These are phyloP conservation scores for Cyclotella baltica DNA, from an alignment of 108 stramenopile genomes.

Conservation along the genomic window DNA sequence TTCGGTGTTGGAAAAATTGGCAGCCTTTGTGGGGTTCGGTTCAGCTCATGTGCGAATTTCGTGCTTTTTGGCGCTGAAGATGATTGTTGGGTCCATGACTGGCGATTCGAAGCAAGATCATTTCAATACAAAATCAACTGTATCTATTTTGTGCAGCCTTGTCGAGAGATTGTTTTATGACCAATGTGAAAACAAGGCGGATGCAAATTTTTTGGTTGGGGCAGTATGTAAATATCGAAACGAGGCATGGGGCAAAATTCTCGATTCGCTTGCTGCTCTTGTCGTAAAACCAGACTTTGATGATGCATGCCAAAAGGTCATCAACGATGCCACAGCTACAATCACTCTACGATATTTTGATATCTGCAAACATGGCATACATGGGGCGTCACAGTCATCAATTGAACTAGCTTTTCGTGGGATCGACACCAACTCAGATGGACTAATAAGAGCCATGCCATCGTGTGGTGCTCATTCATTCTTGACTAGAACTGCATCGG, in stretches of 20 bases:
- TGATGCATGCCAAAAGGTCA: slow-evolving; percentile 8
- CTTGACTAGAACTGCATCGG: slow-evolving; percentile 20
- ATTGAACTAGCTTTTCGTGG: background rate
- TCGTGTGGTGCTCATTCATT: background rate
- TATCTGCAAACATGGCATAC: slow-evolving; percentile 15
- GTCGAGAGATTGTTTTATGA: slow-evolving; percentile 36
- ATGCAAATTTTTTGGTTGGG: background rate
- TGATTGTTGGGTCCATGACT: slow-evolving; percentile 33
- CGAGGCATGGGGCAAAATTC: slow-evolving; percentile 35
- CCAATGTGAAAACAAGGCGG: slow-evolving; percentile 9
- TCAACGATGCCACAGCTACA: slow-evolving; percentile 14
- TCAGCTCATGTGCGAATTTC: slow-evolving; percentile 41
- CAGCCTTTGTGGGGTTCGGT: slow-evolving; percentile 35
- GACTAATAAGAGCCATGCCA: background rate
- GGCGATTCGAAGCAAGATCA: slow-evolving; percentile 7
- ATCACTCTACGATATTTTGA: slow-evolving; percentile 44
- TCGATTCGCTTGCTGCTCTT: slow-evolving; percentile 32
- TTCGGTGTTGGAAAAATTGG: slow-evolving; percentile 34
- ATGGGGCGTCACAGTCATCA: background rate
- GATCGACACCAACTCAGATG: background rate
- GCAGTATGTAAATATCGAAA: slow-evolving; percentile 25
- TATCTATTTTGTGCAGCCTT: slow-evolving; percentile 19
- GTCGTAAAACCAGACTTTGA: slow-evolving; percentile 7
- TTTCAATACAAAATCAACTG: slow-evolving; percentile 6
- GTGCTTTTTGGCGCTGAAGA: slow-evolving; percentile 37